phyloP scores from a whole-genome alignment of 306 rosid species.

The Oemleria cerasiformis region DNA sequence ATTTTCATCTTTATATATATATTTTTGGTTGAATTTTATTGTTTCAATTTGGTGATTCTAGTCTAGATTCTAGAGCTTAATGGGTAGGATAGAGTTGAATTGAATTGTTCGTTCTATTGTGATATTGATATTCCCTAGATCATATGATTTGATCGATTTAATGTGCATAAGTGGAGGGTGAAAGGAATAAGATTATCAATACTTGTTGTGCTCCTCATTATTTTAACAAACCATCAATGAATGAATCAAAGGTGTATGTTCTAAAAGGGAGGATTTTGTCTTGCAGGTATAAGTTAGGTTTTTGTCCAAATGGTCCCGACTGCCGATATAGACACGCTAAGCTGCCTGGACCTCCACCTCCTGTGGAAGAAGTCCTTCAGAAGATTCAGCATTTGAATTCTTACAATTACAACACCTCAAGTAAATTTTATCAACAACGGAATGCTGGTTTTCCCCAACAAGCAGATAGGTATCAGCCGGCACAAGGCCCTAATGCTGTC shows the following conservation, averaged over 20 bases:
- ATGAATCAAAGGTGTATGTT: not conserved
- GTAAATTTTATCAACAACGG: slow-evolving; percentile 74
- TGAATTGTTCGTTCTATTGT: not conserved
- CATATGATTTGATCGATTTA: not conserved
- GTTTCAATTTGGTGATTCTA: not conserved
- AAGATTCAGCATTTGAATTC: slow-evolving; percentile 90
- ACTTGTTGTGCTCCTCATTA: not conserved
- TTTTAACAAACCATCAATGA: not conserved
- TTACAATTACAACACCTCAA: slow-evolving; percentile 59
- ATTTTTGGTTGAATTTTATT: not conserved
- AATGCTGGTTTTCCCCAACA: slow-evolving; percentile 61
- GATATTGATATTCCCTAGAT: not conserved
- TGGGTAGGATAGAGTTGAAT: not conserved
- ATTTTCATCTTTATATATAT: not conserved
- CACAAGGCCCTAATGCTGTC: slow-evolving; percentile 50
- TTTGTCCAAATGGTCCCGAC: slow-evolving; percentile 98
- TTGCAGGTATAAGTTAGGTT: slow-evolving; percentile 96
- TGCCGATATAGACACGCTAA: slow-evolving; percentile 98
- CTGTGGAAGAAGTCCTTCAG: slow-evolving; percentile 96
- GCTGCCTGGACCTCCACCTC: slow-evolving; percentile 92
- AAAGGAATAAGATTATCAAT: not conserved
- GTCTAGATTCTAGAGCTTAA: not conserved
- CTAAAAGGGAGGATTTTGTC: slow-evolving; percentile 18
- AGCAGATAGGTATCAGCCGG: slow-evolving; percentile 67
- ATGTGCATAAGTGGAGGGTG: not conserved